phyloP scores from a whole-genome alignment of 108 stramenopile species.

The Chaetoceros tenuissimus region DNA sequence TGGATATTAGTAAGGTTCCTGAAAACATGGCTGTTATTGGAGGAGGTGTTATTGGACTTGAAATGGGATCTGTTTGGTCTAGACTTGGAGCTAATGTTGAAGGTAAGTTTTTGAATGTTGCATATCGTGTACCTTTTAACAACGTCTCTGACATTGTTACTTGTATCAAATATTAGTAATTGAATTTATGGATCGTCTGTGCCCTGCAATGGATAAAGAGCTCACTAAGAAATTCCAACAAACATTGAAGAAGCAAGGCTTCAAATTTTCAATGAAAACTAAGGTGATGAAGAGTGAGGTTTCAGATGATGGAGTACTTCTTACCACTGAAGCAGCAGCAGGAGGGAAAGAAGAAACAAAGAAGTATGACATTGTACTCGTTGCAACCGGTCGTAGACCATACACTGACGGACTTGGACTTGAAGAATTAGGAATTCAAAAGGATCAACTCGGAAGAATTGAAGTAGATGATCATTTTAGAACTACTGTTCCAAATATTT shows the following conservation, averaged over 20 bases:
- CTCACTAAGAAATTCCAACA: constrained; percentile 93
- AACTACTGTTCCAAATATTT: constrained; percentile 88
- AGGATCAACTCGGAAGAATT: constrained; percentile 93
- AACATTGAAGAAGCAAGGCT: constrained; percentile 96
- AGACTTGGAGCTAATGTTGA: constrained; percentile 93
- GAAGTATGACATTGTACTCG: constrained; percentile 92
- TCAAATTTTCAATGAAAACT: constrained; percentile 95
- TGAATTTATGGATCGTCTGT: constrained; percentile 96
- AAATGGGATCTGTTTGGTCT: constrained; percentile 99
- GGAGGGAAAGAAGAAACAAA: constrained; percentile 75
- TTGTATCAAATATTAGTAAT: constrained; percentile 50
- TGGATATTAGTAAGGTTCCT: constrained; percentile 88
- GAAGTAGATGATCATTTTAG: constrained; percentile 95
- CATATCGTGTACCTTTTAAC: too few relatives aligned
- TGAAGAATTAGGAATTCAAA: constrained; percentile 90
- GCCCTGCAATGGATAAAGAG: constrained; percentile 94
- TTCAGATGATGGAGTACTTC: constrained; percentile 64
- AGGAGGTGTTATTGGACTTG: constrained; percentile 98
- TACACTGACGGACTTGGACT: constrained; percentile 96
- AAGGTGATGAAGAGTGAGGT: constrained; percentile 90
- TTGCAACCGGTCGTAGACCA: constrained; percentile 98
- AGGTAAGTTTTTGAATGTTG: too few relatives aligned
- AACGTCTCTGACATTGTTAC: background rate
- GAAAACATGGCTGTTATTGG: constrained; percentile 93
- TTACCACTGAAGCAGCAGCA: constrained; percentile 86